Evolutionary conservation across 805 yeast genomes (phyloP), one percentile per base, ranked within the genome.

Genomic region (Nakazawaea laoshanensis): DNA sequence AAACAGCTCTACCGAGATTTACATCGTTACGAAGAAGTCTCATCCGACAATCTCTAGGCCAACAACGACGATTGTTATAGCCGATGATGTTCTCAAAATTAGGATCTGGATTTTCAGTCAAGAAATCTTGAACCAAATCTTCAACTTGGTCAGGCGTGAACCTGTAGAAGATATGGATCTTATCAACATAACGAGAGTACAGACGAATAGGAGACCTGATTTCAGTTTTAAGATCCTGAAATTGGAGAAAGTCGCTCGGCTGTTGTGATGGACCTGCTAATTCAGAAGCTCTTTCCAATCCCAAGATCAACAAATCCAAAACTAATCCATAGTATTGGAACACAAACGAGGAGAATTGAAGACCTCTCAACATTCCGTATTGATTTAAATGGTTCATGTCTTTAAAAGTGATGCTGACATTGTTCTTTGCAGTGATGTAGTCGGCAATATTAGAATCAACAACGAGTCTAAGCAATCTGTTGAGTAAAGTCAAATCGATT

Each of bases 11-110:
- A 2, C 97, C 98, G 5, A 92, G 63, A 43, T 86, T 83, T 4
- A 89, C 96, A 57, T 92, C 98, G 38, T 77, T 80, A 27, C 96
- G 67, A 76, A 88, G 77, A 31, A 92, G 57, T 43, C 86, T 72
- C 97, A 92, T 92, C 38, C 96, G 70, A 14, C 78, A 63, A 50
- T 92, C 97, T 28, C 83, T 62, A 3, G 98, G 96, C 99, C 99
- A 92, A 50, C 96, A 87, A 32, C 77, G 76, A 44, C 82, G 81
- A 44, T 86, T 89, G 47, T 82, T 83, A 53, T 87, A 89, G 0
- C 94, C 94, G 22, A 82, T 74, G 5, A 79, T 77, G 44, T 79
- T 82, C 47, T 83, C 95, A 53, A 83, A 84, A 49, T 88, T 85
- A 0, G 95, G 95, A 58, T 88, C 96, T 1, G 96, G 95, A 46